Conservation (phyloP, 2,329 filamentous ascomycete species). For the Microdochium trichocladiopsis region DNA sequence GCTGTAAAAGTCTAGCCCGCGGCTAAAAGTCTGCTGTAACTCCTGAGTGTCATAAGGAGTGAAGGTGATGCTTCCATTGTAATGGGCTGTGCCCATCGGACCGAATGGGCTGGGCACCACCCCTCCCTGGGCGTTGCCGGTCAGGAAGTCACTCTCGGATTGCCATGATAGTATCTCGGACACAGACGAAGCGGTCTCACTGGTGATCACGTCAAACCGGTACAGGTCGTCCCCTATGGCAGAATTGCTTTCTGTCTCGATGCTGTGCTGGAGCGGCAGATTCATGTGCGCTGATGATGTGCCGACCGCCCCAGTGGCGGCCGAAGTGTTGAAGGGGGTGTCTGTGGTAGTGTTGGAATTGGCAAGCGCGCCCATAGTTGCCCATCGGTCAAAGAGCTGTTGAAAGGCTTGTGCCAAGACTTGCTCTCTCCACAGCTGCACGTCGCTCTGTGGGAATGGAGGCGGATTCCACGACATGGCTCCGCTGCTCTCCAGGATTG, state of each 20-base stretch:
- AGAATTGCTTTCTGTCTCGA: neutral
- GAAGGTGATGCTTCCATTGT: neutral
- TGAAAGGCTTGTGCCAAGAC: neutral
- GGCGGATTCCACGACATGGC: neutral
- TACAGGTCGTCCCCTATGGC: neutral
- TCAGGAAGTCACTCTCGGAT: neutral
- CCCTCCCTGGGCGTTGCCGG: neutral
- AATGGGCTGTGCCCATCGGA: neutral
- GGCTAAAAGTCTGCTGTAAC: neutral
- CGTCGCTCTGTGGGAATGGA: neutral
- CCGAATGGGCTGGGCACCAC: neutral
- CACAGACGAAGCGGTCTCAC: neutral
- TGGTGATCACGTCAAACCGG: neutral
- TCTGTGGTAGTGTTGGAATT: neutral
- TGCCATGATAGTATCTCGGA: neutral
- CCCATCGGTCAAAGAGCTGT: neutral
- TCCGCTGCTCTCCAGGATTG: neutral
- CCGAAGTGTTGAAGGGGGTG: neutral
- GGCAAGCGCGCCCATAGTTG: neutral
- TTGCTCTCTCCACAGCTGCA: neutral
- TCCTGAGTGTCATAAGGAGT: neutral
- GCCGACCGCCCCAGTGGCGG: neutral
- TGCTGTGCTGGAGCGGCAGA: neutral
- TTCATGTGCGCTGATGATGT: neutral
- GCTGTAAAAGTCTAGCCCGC: neutral